phyloP scores from a whole-genome alignment of 805 yeast genomes.

The Pichia phayaonensis region DNA sequence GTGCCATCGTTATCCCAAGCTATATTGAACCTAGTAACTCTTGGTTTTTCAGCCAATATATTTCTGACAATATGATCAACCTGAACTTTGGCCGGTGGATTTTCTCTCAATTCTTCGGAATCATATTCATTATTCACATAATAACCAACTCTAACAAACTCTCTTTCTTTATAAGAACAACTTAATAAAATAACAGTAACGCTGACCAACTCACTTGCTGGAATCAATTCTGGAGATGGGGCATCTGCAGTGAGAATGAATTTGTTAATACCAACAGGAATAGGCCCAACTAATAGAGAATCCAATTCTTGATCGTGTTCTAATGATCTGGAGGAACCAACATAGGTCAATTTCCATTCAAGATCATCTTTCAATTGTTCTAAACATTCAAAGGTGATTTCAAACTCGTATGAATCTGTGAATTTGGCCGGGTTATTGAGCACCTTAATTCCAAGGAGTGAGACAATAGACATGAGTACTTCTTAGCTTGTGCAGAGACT shows the following conservation, averaged over 20 bases:
- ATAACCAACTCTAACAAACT: conserved; percentile 95
- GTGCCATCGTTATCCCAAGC: conserved; percentile 78
- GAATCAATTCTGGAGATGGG: conserved; percentile 91
- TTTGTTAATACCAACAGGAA: conserved; percentile 94
- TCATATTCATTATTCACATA: conserved; percentile 97
- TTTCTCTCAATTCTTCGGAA: conserved; percentile 83
- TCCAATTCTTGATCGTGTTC: conserved; percentile 97
- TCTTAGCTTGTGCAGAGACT: not conserved
- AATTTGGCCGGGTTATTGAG: conserved; percentile 92
- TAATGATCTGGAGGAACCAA: conserved; percentile 87
- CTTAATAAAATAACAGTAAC: conserved; percentile 91
- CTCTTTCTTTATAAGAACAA: conserved; percentile 88
- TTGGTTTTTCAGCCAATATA: conserved; percentile 92
- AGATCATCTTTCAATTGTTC: conserved; percentile 88
- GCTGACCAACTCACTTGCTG: conserved; percentile 89
- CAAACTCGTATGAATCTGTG: conserved; percentile 90
- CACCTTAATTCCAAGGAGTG: conserved; percentile 84
- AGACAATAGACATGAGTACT: conserved; percentile 79
- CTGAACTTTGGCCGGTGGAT: conserved; percentile 89
- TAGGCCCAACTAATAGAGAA: conserved; percentile 96
- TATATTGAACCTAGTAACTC: conserved; percentile 93
- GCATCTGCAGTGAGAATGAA: conserved; percentile 93
- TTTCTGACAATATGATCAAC: conserved; percentile 92
- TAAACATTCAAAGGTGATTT: conserved; percentile 93
- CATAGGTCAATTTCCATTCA: conserved; percentile 96